Percentiles rank a stretch among this genome's conserved stretches.
These are phyloP conservation scores for Yamadazyma conglobata DNA, from an alignment of 1,139 yeast species.

Conservation along the genomic window DNA sequence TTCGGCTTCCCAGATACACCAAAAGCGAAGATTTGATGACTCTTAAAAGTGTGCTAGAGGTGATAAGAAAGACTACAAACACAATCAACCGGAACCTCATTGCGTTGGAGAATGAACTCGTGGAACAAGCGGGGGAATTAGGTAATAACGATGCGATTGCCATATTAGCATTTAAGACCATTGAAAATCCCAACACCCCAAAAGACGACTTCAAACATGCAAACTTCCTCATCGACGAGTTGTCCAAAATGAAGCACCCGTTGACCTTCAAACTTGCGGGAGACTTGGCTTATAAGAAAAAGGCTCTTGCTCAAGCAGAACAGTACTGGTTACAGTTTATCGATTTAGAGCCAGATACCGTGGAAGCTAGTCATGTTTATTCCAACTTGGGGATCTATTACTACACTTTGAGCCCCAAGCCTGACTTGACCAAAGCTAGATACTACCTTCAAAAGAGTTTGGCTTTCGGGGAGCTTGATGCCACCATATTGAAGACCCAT, in stretches of 20 bases:
- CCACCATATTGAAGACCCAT: constrained; percentile 62
- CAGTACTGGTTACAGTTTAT: constrained; percentile 61
- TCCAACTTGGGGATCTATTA: constrained; percentile 65
- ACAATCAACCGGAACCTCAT: constrained; percentile 53
- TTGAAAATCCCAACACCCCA: constrained; percentile 31
- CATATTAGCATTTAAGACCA: constrained; percentile 61
- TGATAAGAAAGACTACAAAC: constrained; percentile 58
- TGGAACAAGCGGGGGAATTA: constrained; percentile 78
- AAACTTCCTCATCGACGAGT: constrained; percentile 52
- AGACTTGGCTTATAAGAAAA: constrained; percentile 56
- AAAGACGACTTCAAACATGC: constrained; percentile 63
- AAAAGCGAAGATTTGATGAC: constrained; percentile 59
- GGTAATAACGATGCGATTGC: constrained; percentile 83
- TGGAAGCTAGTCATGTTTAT: constrained; percentile 70
- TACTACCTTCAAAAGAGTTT: constrained; percentile 60
- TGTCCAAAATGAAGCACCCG: constrained; percentile 65
- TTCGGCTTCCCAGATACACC: constrained; percentile 43
- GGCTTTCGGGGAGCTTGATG: constrained; percentile 53
- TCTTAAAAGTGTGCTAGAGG: constrained; percentile 64
- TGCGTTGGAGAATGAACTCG: constrained; percentile 62
- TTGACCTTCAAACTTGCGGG: constrained; percentile 71
- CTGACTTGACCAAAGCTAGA: constrained; percentile 52
- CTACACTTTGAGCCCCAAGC: constrained; percentile 32
- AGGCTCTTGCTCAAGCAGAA: constrained; percentile 48
- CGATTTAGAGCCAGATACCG: constrained; percentile 49